These are phyloP conservation scores for Ogataea wickerhamii DNA, from an alignment of 805 yeast species.

Conservation along the genomic window DNA sequence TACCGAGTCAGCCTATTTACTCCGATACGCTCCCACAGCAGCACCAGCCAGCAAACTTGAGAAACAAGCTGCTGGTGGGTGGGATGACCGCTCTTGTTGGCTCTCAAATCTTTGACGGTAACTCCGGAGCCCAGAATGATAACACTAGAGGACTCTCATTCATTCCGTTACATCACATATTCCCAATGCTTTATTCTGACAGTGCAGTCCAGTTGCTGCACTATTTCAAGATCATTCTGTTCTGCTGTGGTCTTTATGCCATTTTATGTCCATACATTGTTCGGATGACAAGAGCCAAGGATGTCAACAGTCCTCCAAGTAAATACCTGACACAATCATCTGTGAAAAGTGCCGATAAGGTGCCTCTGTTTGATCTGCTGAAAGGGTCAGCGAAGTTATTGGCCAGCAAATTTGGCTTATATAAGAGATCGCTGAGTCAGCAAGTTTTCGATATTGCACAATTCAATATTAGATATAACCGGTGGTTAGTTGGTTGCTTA, in stretches of 20 bases:
- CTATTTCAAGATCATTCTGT: slow-evolving; percentile 14
- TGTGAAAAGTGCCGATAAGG: not conserved
- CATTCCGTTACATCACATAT: slow-evolving; percentile 23
- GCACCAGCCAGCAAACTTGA: slow-evolving; percentile 17
- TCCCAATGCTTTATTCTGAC: slow-evolving; percentile 23
- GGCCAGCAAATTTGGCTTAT: slow-evolving; percentile 13
- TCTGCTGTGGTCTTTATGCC: slow-evolving; percentile 22
- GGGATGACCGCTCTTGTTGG: slow-evolving; percentile 36
- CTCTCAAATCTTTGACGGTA: slow-evolving; percentile 25
- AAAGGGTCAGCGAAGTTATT: slow-evolving; percentile 7
- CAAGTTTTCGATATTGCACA: slow-evolving; percentile 10
- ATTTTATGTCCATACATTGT: slow-evolving; percentile 14
- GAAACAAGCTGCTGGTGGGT: slow-evolving; percentile 30
- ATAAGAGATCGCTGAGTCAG: slow-evolving; percentile 9
- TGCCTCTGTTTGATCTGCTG: slow-evolving; percentile 6
- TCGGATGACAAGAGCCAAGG: slow-evolving; percentile 1
- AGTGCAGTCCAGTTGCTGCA: slow-evolving; percentile 9
- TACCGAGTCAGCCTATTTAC: slow-evolving; percentile 1
- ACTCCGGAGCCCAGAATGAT: slow-evolving; percentile 1
- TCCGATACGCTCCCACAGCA: not conserved
- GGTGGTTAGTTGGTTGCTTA: slow-evolving; percentile 17
- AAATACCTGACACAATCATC: not conserved
- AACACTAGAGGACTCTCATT: slow-evolving; percentile 26
- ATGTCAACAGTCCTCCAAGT: slow-evolving; percentile 3
- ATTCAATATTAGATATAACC: slow-evolving; percentile 12